A percentile compares a stretch with the other conserved stretches of the same genome.
Evolutionary conservation across 2,329 filamentous ascomycete genomes (phyloP).

Genomic region (Pyricularia sp.): DNA sequence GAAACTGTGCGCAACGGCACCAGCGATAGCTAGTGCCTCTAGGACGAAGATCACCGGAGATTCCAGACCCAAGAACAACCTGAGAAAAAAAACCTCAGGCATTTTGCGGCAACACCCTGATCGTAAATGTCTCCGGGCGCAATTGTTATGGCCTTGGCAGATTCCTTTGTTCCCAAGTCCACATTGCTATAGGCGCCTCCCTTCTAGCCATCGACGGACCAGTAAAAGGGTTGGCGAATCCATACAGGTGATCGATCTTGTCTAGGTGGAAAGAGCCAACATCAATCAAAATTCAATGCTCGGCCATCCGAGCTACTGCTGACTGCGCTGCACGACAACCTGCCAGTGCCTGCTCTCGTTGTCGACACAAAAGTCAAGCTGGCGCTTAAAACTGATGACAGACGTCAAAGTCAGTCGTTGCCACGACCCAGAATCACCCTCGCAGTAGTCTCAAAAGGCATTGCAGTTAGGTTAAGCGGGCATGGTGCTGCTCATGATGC

Average conservation of each 20-base stretch:
- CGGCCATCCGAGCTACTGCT: not conserved
- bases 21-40: too few relatives aligned
- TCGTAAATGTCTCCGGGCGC: not conserved
- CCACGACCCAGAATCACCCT: not conserved
- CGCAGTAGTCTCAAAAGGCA: too few relatives aligned
- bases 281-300: not conserved
- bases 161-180: too few relatives aligned
- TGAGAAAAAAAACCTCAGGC: too few relatives aligned
- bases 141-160: too few relatives aligned
- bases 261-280: not conserved
- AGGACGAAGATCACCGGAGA: too few relatives aligned
- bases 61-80: too few relatives aligned
- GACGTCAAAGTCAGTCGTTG: not conserved
- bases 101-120: not conserved
- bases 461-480: too few relatives aligned
- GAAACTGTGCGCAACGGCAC: too few relatives aligned
- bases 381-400: not conserved
- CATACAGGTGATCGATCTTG: not conserved
- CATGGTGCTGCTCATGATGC: not conserved
- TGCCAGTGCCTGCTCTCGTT: not conserved
- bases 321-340: not conserved
- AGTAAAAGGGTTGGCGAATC: too few relatives aligned
- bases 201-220: too few relatives aligned
- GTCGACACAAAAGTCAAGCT: not conserved
- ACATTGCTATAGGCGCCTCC: too few relatives aligned